These are phyloP conservation scores for Hypoxylon sp. DNA, from an alignment of 2,329 filamentous ascomycete species.

Conservation along the genomic window DNA sequence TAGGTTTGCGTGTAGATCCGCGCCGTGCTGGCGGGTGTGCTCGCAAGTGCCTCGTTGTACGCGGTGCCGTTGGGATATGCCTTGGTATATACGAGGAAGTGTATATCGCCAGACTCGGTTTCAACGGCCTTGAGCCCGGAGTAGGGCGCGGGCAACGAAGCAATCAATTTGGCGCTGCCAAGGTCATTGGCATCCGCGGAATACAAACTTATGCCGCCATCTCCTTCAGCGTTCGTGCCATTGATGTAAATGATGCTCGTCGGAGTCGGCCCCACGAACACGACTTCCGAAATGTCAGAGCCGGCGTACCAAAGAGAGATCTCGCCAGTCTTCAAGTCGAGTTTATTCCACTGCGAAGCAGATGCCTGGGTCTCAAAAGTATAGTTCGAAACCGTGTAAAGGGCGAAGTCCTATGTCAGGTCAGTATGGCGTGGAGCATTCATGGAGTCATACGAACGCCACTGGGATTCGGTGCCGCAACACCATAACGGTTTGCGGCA, in stretches of 20 bases:
- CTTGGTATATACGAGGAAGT: conserved; percentile 62
- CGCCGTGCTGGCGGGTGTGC: conserved; percentile 61
- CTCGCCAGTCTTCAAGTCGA: conserved; percentile 67
- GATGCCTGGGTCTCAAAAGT: conserved; percentile 68
- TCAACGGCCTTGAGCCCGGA: conserved; percentile 54
- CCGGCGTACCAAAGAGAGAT: conserved; percentile 65
- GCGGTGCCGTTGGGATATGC: conserved; percentile 69
- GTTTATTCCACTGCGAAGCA: conserved; percentile 62
- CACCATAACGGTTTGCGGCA: conserved; percentile 52
- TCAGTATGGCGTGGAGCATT: conserved; percentile 27
- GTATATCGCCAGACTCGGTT: conserved; percentile 51
- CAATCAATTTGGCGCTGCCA: conserved; percentile 50
- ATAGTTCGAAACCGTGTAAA: conserved; percentile 68
- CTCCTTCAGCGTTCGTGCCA: conserved; percentile 59
- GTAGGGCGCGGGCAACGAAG: conserved; percentile 55
- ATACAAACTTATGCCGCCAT: conserved; percentile 56
- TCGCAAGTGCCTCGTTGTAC: conserved; percentile 64
- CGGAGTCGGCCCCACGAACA: conserved; percentile 66
- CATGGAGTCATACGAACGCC: conserved; percentile 46
- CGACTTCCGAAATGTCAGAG: conserved; percentile 67
- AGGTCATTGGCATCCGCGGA: conserved; percentile 52
- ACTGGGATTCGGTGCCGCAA: conserved; percentile 51
- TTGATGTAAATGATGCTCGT: conserved; percentile 64
- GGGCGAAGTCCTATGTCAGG: conserved; percentile 55
- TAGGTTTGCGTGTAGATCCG: conserved; percentile 69